phyloP scores from a whole-genome alignment of 139 green algal genomes.

The Chlamydomonas sphaeroides region DNA sequence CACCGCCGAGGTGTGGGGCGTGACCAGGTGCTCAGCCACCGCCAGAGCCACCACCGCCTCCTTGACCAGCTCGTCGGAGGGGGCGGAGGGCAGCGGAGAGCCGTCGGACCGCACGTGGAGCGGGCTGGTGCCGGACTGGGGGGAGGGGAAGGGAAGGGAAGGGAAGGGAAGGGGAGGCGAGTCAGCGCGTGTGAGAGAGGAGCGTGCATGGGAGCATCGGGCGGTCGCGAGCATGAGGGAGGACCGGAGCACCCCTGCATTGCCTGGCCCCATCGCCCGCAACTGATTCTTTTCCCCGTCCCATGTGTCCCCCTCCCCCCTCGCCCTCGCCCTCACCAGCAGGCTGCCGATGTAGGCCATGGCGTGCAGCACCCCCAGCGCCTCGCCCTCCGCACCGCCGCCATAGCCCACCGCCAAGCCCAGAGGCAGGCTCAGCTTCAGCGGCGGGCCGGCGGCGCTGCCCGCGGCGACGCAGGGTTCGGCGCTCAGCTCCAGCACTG shows the following conservation, averaged over 20 bases:
- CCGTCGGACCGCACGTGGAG: conserved; percentile 45
- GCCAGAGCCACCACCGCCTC: conserved; percentile 33
- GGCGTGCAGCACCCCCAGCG: conserved; percentile 47
- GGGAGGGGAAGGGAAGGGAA: neutral
- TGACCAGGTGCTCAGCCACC: conserved; percentile 45
- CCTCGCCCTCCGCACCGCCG: conserved; percentile 16
- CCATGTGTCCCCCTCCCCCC: too few species aligned
- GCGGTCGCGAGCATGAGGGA: too few species aligned
- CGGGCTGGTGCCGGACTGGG: conserved; percentile 14
- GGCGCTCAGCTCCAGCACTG: conserved; percentile 15
- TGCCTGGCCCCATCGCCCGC: too few species aligned
- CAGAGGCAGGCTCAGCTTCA: neutral
- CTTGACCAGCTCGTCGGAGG: conserved; percentile 17
- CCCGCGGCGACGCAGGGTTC: neutral
- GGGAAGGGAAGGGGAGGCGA: neutral
- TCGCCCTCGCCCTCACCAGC: neutral
- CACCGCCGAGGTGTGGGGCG: conserved; percentile 47
- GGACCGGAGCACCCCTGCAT: too few species aligned
- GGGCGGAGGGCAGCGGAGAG: neutral
- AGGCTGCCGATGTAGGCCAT: conserved; percentile 47
- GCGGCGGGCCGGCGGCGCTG: neutral
- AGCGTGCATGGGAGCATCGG: too few species aligned
- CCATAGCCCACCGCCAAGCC: neutral
- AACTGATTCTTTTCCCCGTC: too few species aligned
- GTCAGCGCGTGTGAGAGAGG: neutral